phyloP scores from a whole-genome alignment of 805 yeast species.

The Candida chilensis region DNA sequence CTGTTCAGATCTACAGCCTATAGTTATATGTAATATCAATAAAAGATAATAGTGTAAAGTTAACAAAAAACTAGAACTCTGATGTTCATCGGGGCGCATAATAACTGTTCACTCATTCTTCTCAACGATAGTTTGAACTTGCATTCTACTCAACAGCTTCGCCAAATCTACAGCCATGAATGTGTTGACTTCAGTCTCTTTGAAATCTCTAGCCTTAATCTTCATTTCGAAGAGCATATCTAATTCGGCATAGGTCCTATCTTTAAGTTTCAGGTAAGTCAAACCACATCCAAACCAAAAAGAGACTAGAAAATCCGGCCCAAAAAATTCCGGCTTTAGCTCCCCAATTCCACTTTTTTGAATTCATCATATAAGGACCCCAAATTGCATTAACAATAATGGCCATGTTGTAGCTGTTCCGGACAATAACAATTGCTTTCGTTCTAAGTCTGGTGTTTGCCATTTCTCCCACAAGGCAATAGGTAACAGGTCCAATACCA shows the following conservation, averaged over 20 bases:
- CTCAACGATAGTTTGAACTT: no score
- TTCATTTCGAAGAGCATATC: constrained; percentile 22
- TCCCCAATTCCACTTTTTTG: constrained; percentile 9
- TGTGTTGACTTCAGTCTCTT: constrained; percentile 21
- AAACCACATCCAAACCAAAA: constrained; percentile 24
- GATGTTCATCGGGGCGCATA: no score
- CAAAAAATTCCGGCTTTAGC: constrained; percentile 15
- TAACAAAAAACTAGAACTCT: no score
- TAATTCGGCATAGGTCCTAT: constrained; percentile 30
- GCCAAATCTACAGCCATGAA: no score
- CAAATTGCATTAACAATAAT: constrained; percentile 8
- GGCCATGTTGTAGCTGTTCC: constrained; percentile 20
- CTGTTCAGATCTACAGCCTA: no score
- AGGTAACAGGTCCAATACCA: constrained; percentile 33
- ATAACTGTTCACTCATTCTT: no score
- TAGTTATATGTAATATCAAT: no score
- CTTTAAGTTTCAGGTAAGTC: constrained; percentile 33
- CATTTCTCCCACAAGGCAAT: constrained; percentile 29
- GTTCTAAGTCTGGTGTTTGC: constrained; percentile 30
- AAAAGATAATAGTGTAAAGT: no score
- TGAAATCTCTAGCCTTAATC: constrained; percentile 27
- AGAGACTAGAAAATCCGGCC: constrained; percentile 7
- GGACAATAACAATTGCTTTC: constrained; percentile 30
- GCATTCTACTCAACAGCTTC: no score
- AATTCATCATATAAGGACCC: constrained; percentile 13